Evolutionary conservation across 2,329 filamentous ascomycete species (phyloP), one percentile per base, ranked within the genome.

Genomic region (Triangularia verruculosa): DNA sequence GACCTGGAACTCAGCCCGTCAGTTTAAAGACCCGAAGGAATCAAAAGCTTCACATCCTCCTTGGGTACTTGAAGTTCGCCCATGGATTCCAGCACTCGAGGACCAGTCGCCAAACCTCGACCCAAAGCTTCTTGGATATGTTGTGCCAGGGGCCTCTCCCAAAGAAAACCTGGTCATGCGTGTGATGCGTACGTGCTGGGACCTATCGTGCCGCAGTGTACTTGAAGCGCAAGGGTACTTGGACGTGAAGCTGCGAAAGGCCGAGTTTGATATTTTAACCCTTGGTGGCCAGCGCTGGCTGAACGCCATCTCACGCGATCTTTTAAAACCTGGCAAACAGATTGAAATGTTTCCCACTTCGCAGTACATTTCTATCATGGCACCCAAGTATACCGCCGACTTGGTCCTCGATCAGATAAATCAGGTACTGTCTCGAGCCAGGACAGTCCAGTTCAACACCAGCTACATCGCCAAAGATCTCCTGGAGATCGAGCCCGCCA

Each of bases 131-230:
- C 67, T 67, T 25, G 74, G 73, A 22, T 77, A 78, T 34, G 39
- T 76, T 20, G 55, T 68, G 55, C 67, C 65, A 13, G 63, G 63
- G 1, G 72, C 68, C 34, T 68, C 69, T 13, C 67, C 69, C 3
- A 86, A 86, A 70, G 71, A 78, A 43, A 74, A 67, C 27, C 69
- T 80, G 11, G 79, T 74, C 0, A 65, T 80, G 15, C 73, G 73
- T 61, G 73, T 87, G 60, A 74, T 86, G 75, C 76, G 77, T 12
- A 72, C 78, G 24, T 79, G 77, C 63, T 87, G 84, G 84, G 77
- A 75, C 2, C 66, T 86, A n/a, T 75, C 79, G 8, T 77, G 80
- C 2, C 74, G 77, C 61, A 81, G 84, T 66, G 70, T 82, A 15
- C 69, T 78, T 13, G 75, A 78, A 20, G 75, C 74, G 5, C 70